phyloP scores from a whole-genome alignment of 768 basidiomycete genomes.

The Inosperma sp. region DNA sequence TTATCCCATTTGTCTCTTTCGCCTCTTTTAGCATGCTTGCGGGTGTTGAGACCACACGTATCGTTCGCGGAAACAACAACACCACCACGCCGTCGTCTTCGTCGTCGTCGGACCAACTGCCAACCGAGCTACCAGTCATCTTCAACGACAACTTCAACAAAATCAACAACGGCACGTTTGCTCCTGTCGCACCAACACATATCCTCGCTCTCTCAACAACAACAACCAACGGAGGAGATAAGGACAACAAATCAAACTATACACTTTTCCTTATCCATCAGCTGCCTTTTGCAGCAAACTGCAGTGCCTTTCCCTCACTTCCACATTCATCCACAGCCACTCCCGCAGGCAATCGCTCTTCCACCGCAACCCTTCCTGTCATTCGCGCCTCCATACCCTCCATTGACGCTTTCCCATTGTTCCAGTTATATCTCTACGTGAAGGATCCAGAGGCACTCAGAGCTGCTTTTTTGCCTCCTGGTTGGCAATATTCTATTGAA shows the following conservation, averaged over 20 bases:
- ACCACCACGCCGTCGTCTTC: too few relatives aligned
- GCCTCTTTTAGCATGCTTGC: constrained; percentile 13
- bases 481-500: constrained; percentile 9
- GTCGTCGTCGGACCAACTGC: constrained; percentile 9
- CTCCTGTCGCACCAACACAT: constrained; percentile 14
- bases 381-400: constrained; percentile 13
- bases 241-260: neutral
- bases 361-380: constrained; percentile 15
- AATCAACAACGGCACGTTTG: too few relatives aligned
- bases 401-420: constrained; percentile 13
- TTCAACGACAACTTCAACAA: constrained; percentile 11
- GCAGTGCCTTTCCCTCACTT: constrained; percentile 13
- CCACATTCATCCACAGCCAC: constrained; percentile 9
- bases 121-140: constrained; percentile 12
- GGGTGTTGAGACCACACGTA: constrained; percentile 10
- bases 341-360: neutral
- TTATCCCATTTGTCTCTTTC: constrained; percentile 10
- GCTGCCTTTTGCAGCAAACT: constrained; percentile 17
- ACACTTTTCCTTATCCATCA: constrained; percentile 16
- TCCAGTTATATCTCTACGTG: constrained; percentile 14
- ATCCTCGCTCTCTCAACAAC: constrained; percentile 14
- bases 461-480: constrained; percentile 6
- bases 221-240: too few relatives aligned
- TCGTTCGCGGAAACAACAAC: constrained; percentile 4
- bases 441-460: constrained; percentile 9